Conservation (phyloP, 2,329 filamentous ascomycete species). For the Curvularia sp. region DNA sequence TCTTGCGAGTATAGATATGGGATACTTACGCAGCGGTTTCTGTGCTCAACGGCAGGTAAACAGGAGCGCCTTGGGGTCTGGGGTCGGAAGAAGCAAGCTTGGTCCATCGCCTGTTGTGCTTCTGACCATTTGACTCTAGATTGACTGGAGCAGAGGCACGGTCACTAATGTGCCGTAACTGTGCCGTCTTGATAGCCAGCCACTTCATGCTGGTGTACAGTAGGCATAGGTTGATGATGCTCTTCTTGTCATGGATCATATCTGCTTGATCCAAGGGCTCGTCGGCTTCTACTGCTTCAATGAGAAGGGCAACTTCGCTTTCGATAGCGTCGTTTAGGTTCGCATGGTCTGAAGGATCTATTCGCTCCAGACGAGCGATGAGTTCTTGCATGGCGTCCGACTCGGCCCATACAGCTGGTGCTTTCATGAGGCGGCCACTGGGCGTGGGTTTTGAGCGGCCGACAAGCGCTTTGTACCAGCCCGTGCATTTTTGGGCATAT, state of each 20-base stretch:
- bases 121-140: slow-evolving; percentile 51
- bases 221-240: slow-evolving; percentile 81
- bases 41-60: slow-evolving; percentile 86
- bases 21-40: slow-evolving; percentile 77
- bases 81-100: slow-evolving; percentile 64
- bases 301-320: slow-evolving; percentile 62
- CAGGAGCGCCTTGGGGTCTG: slow-evolving; percentile 66
- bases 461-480: slow-evolving; percentile 85
- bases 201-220: slow-evolving; percentile 98
- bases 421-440: slow-evolving; percentile 72
- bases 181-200: slow-evolving; percentile 83
- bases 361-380: slow-evolving; percentile 40
- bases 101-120: slow-evolving; percentile 81
- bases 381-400: slow-evolving; percentile 75
- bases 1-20: not conserved
- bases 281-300: slow-evolving; percentile 60
- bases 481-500: slow-evolving; percentile 90
- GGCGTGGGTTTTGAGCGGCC: slow-evolving; percentile 69
- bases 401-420: slow-evolving; percentile 71
- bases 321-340: slow-evolving; percentile 31
- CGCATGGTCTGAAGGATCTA: slow-evolving; percentile 30
- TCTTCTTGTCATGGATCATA: slow-evolving; percentile 88
- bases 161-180: slow-evolving; percentile 81
- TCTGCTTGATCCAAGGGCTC: slow-evolving; percentile 75
- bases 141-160: slow-evolving; percentile 71